Conservation (phyloP, 495 filamentous ascomycete species). For the Amorphotheca resinae region DNA sequence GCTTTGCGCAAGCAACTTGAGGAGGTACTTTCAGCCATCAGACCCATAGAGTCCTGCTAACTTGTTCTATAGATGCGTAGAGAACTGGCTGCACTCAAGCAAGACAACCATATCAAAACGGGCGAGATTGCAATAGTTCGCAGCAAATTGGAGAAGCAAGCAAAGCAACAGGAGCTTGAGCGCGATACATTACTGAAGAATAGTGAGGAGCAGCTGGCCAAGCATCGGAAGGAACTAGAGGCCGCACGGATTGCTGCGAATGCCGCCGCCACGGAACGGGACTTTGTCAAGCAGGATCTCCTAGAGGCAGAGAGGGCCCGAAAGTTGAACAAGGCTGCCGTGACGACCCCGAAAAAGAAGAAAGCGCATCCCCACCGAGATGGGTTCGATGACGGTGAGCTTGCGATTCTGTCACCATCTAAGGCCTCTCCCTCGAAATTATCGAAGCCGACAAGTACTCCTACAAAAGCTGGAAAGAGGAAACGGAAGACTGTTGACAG, state of each 20-base stretch:
- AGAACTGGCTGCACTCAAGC: slow-evolving; percentile 14
- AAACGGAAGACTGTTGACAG: slow-evolving; percentile 39
- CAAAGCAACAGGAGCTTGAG: slow-evolving; percentile 33
- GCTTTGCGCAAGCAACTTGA: slow-evolving; percentile 13
- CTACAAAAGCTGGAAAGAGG: slow-evolving; percentile 29
- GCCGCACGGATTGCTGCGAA: slow-evolving; percentile 33
- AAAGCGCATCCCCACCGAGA: slow-evolving; percentile 34
- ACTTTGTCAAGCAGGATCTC: slow-evolving; percentile 40
- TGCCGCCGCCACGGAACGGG: slow-evolving; percentile 34
- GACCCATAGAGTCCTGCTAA: slow-evolving; percentile 1
- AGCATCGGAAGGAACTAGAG: slow-evolving; percentile 32
- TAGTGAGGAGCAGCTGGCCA: slow-evolving; percentile 32
- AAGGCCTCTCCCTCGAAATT: slow-evolving; percentile 20
- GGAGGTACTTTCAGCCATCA: slow-evolving; percentile 8
- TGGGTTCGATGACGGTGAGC: slow-evolving; percentile 42
- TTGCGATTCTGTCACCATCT: slow-evolving; percentile 26
- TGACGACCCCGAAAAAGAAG: slow-evolving; percentile 36
- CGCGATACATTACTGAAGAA: slow-evolving; percentile 31
- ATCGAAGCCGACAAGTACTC: slow-evolving; percentile 10
- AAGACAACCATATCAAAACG: slow-evolving; percentile 17
- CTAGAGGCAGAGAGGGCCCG: slow-evolving; percentile 26
- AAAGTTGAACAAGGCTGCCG: slow-evolving; percentile 24
- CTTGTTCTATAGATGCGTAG: slow-evolving; percentile 6
- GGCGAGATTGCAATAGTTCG: slow-evolving; percentile 42
- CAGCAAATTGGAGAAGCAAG: slow-evolving; percentile 34